Evolutionary conservation across 2,329 filamentous ascomycete genomes (phyloP).

Genomic region (Colletotrichum karsti): DNA sequence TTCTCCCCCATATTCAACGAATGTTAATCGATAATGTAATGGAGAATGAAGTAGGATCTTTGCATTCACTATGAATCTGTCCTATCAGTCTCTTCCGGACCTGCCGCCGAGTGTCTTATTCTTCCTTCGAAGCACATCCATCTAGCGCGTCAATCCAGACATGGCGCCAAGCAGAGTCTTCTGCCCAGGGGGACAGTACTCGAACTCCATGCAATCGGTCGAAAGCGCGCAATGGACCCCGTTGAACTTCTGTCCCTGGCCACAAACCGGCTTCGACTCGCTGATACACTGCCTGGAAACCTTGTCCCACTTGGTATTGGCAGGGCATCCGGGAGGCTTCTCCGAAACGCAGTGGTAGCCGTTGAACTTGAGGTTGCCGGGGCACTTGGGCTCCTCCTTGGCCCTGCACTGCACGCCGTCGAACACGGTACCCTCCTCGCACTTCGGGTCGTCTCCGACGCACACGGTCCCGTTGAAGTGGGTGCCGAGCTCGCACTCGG

Average conservation of each 20-base stretch:
- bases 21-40: no score
- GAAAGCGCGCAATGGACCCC: not conserved
- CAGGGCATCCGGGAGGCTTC: not conserved
- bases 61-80: no score
- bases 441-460: not conserved
- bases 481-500: not conserved
- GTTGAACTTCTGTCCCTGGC: not conserved
- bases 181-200: not conserved
- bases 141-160: not conserved
- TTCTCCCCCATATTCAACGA: no score
- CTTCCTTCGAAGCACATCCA: accelerated
- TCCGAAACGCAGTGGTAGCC: accelerated
- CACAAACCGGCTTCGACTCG: not conserved
- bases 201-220: not conserved
- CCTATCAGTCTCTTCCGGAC: no score
- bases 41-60: no score
- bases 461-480: not conserved
- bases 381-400: not conserved
- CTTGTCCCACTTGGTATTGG: not conserved
- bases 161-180: not conserved
- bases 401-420: not conserved
- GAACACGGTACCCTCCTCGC: not conserved
- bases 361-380: not conserved
- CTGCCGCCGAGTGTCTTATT: no score
- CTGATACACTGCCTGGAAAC: not conserved